These are phyloP conservation scores for Singerocomus rubriflavus DNA, from an alignment of 1,284 basidiomycete genomes.

Conservation along the genomic window DNA sequence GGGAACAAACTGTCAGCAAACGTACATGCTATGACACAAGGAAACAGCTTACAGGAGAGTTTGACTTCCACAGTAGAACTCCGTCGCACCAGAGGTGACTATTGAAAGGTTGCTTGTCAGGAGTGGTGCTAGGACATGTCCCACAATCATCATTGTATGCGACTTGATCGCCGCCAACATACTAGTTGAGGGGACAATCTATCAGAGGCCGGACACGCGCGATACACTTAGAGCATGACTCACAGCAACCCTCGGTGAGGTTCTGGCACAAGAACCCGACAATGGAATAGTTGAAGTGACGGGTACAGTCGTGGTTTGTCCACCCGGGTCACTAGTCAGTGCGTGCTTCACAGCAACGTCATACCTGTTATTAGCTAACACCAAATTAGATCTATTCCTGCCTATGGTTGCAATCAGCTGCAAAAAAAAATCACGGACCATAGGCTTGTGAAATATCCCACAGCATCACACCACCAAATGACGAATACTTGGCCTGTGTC, in stretches of 20 bases:
- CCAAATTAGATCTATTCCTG: background rate
- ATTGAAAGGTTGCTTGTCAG: conserved; percentile 12
- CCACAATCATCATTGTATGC: conserved; percentile 16
- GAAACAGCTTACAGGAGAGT: no score
- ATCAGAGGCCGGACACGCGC: background rate
- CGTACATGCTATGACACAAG: no score
- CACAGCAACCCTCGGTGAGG: conserved; percentile 51
- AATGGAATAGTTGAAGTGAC: conserved; percentile 25
- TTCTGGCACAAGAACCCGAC: conserved; percentile 41
- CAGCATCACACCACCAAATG: conserved; percentile 70
- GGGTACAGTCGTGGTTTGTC: background rate
- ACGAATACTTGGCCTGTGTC: conserved; percentile 50
- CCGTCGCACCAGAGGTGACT: conserved; percentile 27
- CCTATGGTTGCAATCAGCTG: background rate
- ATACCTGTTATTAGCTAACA: conserved; percentile 25
- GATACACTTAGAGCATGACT: conserved; percentile 18
- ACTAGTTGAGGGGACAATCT: conserved; percentile 2
- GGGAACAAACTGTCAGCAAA: no score
- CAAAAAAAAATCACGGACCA: conserved; percentile 26
- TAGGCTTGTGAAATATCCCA: conserved; percentile 64
- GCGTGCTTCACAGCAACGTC: conserved; percentile 25
- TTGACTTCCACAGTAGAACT: no score
- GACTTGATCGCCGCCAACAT: conserved; percentile 22
- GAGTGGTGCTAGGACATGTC: background rate
- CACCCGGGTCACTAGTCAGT: conserved; percentile 12